phyloP scores from a whole-genome alignment of 2,329 filamentous ascomycete genomes.

The Orbilia brochopaga region DNA sequence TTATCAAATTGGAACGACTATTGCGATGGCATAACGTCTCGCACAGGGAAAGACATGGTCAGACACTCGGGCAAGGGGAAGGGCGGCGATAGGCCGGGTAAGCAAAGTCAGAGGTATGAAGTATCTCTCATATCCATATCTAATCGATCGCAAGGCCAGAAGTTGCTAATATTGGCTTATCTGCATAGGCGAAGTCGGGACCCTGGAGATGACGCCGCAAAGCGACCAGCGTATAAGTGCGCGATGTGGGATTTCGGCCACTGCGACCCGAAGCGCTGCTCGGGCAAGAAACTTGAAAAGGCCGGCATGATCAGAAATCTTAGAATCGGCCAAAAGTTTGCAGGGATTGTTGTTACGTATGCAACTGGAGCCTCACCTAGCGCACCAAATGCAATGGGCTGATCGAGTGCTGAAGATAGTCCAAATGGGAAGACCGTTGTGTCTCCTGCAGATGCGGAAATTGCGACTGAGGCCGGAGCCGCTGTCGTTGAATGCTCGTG shows the following conservation, averaged over 20 bases:
- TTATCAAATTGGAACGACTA: neutral
- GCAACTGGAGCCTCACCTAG: slow-evolving; percentile 41
- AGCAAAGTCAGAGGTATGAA: slow-evolving; percentile 33
- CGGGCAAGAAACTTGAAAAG: slow-evolving; percentile 90
- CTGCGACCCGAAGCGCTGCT: slow-evolving; percentile 96
- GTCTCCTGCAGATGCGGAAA: slow-evolving; percentile 78
- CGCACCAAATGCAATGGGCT: slow-evolving; percentile 10
- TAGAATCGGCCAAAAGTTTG: slow-evolving; percentile 86
- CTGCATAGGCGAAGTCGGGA: slow-evolving; percentile 21
- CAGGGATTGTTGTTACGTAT: slow-evolving; percentile 85
- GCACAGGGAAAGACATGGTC: slow-evolving; percentile 23
- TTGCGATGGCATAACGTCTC: neutral
- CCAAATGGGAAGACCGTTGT: slow-evolving; percentile 88
- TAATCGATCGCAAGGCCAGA: too few relatives aligned
- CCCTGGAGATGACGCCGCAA: slow-evolving; percentile 38
- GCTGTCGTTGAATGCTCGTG: slow-evolving; percentile 97
- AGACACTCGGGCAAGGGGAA: slow-evolving; percentile 42
- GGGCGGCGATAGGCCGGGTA: slow-evolving; percentile 20
- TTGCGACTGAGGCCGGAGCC: slow-evolving; percentile 86
- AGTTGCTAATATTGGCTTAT: slow-evolving; percentile 4
- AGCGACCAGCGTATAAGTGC: slow-evolving; percentile 75
- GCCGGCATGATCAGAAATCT: slow-evolving; percentile 92
- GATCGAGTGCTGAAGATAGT: slow-evolving; percentile 52
- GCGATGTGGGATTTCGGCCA: slow-evolving; percentile 98
- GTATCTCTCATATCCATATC: too few relatives aligned